Evolutionary conservation across 2,329 filamentous ascomycete species (phyloP).

Genomic region (Nemania sp.): DNA sequence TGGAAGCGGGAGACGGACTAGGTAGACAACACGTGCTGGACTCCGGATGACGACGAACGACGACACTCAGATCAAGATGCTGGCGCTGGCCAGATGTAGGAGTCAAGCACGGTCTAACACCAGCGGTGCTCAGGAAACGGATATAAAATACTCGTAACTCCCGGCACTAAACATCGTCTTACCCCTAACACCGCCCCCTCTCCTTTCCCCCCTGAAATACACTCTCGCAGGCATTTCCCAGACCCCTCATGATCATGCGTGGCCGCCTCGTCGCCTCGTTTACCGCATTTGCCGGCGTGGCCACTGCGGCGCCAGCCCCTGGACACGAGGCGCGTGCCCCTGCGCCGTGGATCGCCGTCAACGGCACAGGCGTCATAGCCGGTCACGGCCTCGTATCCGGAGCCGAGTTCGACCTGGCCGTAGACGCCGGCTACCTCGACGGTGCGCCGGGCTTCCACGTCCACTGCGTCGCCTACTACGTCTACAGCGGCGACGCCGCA

Average conservation of each 20-base stretch:
- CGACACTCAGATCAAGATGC: no score
- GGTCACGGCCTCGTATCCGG: background rate
- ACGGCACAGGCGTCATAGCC: background rate
- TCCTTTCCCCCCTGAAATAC: background rate
- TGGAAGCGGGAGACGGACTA: no score
- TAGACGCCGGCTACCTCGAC: background rate
- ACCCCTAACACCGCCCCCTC: background rate
- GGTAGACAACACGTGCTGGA: no score
- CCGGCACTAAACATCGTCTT: background rate
- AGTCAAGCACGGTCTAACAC: no score
- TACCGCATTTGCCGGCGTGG: constrained; percentile 4
- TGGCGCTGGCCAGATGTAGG: no score
- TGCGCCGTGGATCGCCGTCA: background rate
- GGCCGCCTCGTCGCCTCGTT: background rate
- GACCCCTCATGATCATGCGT: background rate
- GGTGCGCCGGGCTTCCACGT: constrained; percentile 2
- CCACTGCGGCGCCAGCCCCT: background rate
- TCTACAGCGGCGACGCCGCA: background rate
- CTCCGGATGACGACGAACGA: no score
- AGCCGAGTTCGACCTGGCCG: background rate
- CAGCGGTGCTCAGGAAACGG: no score
- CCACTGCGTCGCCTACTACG: background rate
- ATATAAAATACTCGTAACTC: no score
- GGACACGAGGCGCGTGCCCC: background rate
- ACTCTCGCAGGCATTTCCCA: no score